Base-by-base conservation (phyloP, 176 grass and related monocot species). In the Avena sativa region DNA sequence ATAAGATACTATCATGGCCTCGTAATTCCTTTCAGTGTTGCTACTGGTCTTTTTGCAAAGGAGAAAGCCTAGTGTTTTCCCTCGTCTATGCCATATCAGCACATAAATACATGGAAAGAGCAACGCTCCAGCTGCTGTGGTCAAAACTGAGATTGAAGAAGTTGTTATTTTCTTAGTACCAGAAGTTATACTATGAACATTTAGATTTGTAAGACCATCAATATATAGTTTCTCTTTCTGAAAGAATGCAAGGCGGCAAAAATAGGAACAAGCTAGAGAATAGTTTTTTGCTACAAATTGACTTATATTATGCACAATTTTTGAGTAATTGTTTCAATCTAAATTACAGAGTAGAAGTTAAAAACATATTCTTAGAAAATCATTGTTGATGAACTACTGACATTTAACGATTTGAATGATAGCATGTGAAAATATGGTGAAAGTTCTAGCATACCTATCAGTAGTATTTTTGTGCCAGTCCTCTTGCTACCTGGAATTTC, bases 1-100 rank as follows among this genome's bases (percentile, higher is more conserved):
- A 81, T 57, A 36, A 82, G 68, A 55, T 82, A 25, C 75, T 86
- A 86, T 10, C 60, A 90, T 14, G 25, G 10, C 65, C 59, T 90
- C 73, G 8, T 87, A 87, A 6, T 82, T 83, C 13, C 13, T 68
- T 40, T 78, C 71, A 52, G 84, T 30, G 12, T 9, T 65, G 25
- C 26, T 65, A 12, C 62, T 32, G 32, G 25, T 65, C 62, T 30
- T 65, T 13, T 30, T 65, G 25, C 62, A 65, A 14, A 65, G 25
- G 62, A 65, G 25, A 65, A 32, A 43, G 1, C 68, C 0, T 19
- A 64, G 20, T 43, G 4, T 26, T 65, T 23, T 4, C 1, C 65
- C 11, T 4, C 14, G 30, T 65, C 25, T 65, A 30, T 65, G 62
- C 62, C 62, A 32, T 30, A 30, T 30, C 12, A 65, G 4, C 4